Base-by-base conservation (phyloP, 139 green algal genomes). In the Chlorella ohadii region DNA sequence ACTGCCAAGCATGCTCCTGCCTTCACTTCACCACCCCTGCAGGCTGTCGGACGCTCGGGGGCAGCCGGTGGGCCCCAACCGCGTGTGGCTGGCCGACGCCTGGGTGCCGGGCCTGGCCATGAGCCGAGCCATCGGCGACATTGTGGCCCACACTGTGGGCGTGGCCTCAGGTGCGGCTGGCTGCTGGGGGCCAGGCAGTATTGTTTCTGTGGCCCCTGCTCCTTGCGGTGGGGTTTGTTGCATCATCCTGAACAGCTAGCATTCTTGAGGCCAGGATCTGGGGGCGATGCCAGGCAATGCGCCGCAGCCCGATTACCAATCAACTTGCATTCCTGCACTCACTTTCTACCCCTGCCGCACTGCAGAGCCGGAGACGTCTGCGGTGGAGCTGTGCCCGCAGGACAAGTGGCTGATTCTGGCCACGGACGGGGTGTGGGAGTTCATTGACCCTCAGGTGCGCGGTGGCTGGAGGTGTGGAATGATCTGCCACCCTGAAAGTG, bases 371-470 rank as follows among this genome's bases (percentile, higher is more conserved):
- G 92, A 97, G 73, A 87, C 93, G 75, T 87, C 47, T 15, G 78
- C 89, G 27, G 64, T 91, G 12, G 92, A 96, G 72, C 67, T 98
- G 34, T 91, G 85, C 0, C 78, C 87, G 17, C 72, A 92, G 31
- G 94, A 98, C 85, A 77, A 87, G 47, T 97, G 97, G 83, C 87
- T 98, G 11, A 92, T 99, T 23, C 85, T 99, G 33, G 96, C 96
- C 31, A 94, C 85, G n/a, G 96, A 99, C 47, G 96, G 96, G 38
- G 94, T 99, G 38, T 99, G 96, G 94, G 96, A 99, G 87, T 97
- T 98, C 82, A 95, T 99, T 1, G 73, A 80, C 33, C 22, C 31
- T 2, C 73, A 80, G 73, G 73, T 65, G n/a, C 17, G 41, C 28
- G 1, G 44, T 51, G n/a, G n/a, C n/a, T n/a, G n/a, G n/a, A n/a